Evolutionary conservation across 1,139 yeast genomes (phyloP).

Genomic region (Kodamaea plutei): DNA sequence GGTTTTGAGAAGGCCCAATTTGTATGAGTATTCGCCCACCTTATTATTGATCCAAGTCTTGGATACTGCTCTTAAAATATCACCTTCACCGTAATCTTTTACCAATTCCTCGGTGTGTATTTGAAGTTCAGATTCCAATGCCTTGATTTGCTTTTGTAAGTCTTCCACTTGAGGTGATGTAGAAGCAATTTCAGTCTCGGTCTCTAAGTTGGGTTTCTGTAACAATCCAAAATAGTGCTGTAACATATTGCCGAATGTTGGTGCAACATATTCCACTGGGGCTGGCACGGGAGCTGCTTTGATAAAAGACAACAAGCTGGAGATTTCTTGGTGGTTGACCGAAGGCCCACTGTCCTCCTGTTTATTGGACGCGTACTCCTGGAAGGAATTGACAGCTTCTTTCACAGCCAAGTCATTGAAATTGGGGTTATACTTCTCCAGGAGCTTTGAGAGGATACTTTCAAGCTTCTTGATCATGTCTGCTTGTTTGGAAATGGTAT

Average conservation of each 20-base stretch:
- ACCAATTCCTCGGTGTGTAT: constrained; percentile 36
- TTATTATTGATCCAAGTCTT: constrained; percentile 45
- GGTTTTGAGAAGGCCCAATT: constrained; percentile 54
- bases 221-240: constrained; percentile 4
- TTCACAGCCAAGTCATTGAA: constrained; percentile 89
- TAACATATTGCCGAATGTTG: constrained; percentile 22
- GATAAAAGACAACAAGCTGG: neutral
- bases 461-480: constrained; percentile 33
- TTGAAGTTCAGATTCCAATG: constrained; percentile 16
- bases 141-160: constrained; percentile 14
- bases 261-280: too few species aligned
- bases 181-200: too few species aligned
- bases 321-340: neutral
- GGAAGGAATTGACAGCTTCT: constrained; percentile 59
- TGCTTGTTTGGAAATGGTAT: constrained; percentile 14
- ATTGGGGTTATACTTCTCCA: constrained; percentile 73
- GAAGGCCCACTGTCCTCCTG: constrained; percentile 14
- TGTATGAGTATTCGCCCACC: constrained; percentile 70
- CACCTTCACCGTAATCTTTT: constrained; percentile 57
- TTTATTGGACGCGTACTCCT: constrained; percentile 47
- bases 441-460: constrained; percentile 40
- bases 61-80: constrained; percentile 57
- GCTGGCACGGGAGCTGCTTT: too few species aligned
- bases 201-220: constrained; percentile 1
- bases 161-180: constrained; percentile 15